Evolutionary conservation across 2,329 filamentous ascomycete genomes (phyloP), one percentile per base, ranked within the genome.

Genomic region (Hypoxylon rubiginosum): DNA sequence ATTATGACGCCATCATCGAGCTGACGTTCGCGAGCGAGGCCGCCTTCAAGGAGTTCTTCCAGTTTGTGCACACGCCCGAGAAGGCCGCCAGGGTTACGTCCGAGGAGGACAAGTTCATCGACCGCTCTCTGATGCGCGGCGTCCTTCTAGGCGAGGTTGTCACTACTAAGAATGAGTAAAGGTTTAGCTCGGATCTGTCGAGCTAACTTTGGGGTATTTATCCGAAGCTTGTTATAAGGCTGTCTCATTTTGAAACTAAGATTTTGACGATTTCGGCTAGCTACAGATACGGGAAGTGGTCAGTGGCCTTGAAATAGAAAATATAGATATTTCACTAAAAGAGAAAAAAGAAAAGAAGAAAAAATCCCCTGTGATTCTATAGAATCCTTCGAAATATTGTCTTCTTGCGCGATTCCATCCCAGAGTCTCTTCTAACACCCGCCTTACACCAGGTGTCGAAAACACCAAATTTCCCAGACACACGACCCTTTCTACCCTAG

Each of bases 51-150:
- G 55, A 67, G 1, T 74, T 72, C 43, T 66, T 69, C 21, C 56
- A 57, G 15, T 32, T 64, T 9, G 56, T 34, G 1, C 62, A 70
- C 36, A 56, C 70, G 57, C 69, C 70, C 2, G 72, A 73, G 19
- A 73, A 69, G 19, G 62, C 63, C 13, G 70, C 61, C 3, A 67
- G 60, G 46, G 66, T 75, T 26, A 53, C 53, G 1, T 70, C 66
- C 3, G 68, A 70, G 45, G 69, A 74, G 52, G 71, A 70, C 11
- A 49, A 32, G n/a, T 72, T 73, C 36, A 57, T 73, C n/a, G 71
- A 73, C 30, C 67, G 70, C 36, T 48, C 67, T 19, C 58, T 59
- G 30, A 58, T 66, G 62, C 58, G 66, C n/a, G 66, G 55, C 8
- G 66, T 69, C 19, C 52, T 66, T 21, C 17, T 69, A 24, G 67